Conservation (phyloP, 106 monocot genomes). For the Apostasia ramifera region DNA sequence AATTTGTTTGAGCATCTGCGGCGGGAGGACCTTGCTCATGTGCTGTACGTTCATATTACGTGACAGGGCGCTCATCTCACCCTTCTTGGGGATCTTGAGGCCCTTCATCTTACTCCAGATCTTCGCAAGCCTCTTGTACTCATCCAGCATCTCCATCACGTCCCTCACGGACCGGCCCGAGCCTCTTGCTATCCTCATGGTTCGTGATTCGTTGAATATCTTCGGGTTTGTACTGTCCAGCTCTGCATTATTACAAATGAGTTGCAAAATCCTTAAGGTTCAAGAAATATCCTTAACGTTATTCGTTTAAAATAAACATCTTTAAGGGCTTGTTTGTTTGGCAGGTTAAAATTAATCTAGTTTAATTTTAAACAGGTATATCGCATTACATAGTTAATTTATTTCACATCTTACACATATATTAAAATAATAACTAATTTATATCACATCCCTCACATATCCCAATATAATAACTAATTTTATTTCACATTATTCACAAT, state of each 20-base stretch:
- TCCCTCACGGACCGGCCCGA: conserved; percentile 56
- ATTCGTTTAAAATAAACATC: neutral
- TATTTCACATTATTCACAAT: too few species aligned
- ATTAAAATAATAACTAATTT: too few species aligned
- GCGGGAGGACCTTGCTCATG: conserved; percentile 86
- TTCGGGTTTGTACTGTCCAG: conserved; percentile 85
- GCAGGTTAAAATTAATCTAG: too few species aligned
- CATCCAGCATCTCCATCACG: conserved; percentile 86
- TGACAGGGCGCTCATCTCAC: conserved; percentile 88
- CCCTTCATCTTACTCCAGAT: conserved; percentile 98
- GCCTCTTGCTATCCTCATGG: conserved; percentile 80
- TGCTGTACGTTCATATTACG: conserved; percentile 90
- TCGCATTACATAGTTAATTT: too few species aligned
- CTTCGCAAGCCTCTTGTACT: conserved; percentile 87
- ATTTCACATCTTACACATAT: too few species aligned
- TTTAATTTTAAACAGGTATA: too few species aligned
- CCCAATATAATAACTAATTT: too few species aligned
- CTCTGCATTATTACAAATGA: conserved; percentile 37
- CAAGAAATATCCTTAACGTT: neutral
- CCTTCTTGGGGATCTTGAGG: conserved; percentile 96
- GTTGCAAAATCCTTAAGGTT: neutral
- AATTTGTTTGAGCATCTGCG: conserved; percentile 85
- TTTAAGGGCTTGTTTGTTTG: too few species aligned
- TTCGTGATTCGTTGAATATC: conserved; percentile 81
- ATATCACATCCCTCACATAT: too few species aligned